Base-by-base conservation (phyloP, 345 rosid genomes). In the Euclidium syriacum region DNA sequence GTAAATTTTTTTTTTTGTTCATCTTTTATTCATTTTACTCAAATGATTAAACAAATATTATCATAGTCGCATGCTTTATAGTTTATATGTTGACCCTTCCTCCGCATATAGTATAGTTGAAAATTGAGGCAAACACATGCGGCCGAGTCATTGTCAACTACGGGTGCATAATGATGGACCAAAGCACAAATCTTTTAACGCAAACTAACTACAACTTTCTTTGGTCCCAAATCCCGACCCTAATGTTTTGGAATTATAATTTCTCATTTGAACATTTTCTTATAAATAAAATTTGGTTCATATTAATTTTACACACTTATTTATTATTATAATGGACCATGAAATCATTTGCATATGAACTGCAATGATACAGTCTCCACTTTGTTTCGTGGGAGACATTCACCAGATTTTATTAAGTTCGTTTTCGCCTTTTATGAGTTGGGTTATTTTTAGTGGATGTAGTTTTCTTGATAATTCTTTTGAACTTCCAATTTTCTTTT, bases 301-400 rank as follows among this genome's bases (percentile, higher is more conserved):
- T 11, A 40, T 32, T 34, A 32, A 24, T 52, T 40, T 41, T 39
- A 51, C 39, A 23, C 42, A 58, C n/a, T 52, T 34, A 10, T 52
- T 33, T 27, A 25, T 26, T 69, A 35, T 53, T 26, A 61, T 39
- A 30, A 68, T 52, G 62, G 68, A 70, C 57, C 68, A 43, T 27
- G 27, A 51, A 68, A 68, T 61, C 68, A 62, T 61, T 52, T 52
- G 49, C 73, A 52, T 62, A 62, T 70, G 74, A 70, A 62, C 62
- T 70, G 68, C 57, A 69, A 69, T 69, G 73, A 69, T 69, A 61
- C 62, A 26, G 19, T 26, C 15, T 62, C 68, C 68, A 70, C 68
- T 70, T 62, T 36, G 29, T 62, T 36, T 10, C 9, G 68, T 70
- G 74, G 68, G 68, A 52, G 68, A 62, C 74, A 70, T 44, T 53